Evolutionary conservation across 2,329 filamentous ascomycete species (phyloP).

Genomic region (Pseudogymnoascus pannorum): DNA sequence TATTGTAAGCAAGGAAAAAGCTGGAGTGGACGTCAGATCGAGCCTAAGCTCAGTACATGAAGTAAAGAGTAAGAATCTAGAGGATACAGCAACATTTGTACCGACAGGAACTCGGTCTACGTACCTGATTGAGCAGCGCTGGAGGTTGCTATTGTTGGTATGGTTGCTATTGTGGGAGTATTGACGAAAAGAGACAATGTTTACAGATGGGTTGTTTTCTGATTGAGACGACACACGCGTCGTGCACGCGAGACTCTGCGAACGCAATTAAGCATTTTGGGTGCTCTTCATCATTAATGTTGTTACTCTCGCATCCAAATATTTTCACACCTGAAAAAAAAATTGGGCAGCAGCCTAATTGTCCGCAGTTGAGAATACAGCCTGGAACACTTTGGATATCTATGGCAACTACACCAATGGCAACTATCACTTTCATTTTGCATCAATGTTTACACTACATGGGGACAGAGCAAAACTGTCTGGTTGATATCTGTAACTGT

Average conservation of each 20-base stretch:
- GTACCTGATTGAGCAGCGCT: constrained; percentile 11
- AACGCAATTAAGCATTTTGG: neutral
- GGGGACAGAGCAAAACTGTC: neutral
- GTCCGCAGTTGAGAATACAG: neutral
- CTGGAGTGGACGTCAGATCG: neutral
- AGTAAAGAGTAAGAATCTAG: neutral
- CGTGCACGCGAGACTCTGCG: neutral
- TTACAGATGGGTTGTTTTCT: neutral
- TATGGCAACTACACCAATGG: neutral
- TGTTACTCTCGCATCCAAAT: neutral
- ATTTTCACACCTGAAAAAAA: neutral
- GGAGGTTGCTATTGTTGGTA: constrained; percentile 8
- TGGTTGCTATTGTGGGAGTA: neutral
- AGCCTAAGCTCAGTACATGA: neutral
- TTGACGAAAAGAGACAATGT: neutral
- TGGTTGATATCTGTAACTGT: neutral
- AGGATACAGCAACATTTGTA: neutral
- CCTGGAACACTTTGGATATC: neutral
- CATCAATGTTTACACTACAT: neutral
- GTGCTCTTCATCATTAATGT: neutral
- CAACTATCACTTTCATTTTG: neutral
- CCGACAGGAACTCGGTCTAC: neutral
- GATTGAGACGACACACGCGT: neutral
- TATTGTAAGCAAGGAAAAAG: neutral
- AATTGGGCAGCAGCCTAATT: neutral